A percentile compares a stretch with the other conserved stretches of the same genome.
These are phyloP conservation scores for Trichoderma orchidacearum DNA, from an alignment of 495 filamentous ascomycete species.

Conservation along the genomic window DNA sequence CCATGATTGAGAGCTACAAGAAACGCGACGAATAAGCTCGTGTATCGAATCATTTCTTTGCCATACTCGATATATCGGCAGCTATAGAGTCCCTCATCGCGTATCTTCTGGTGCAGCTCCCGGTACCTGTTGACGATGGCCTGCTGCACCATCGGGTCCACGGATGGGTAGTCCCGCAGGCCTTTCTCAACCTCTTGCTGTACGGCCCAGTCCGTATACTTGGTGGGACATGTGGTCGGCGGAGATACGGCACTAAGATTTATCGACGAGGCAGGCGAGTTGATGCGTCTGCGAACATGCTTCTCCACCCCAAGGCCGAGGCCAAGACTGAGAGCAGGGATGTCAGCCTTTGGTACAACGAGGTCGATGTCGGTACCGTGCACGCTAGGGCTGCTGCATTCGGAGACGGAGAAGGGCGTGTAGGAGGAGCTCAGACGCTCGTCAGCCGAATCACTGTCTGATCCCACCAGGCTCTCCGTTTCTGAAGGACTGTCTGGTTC, in stretches of 20 bases:
- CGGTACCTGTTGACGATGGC: conserved; percentile 28
- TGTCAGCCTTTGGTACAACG: conserved; percentile 4
- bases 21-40: conserved; percentile 20
- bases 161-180: conserved; percentile 22
- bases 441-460: conserved; percentile 19
- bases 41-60: conserved; percentile 29
- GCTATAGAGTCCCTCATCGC: conserved; percentile 24
- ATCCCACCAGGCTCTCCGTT: conserved; percentile 15
- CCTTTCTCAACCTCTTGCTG: conserved; percentile 23
- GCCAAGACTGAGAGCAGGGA: background rate
- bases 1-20: conserved; percentile 14
- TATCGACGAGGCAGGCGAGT: background rate
- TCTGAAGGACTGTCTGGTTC: conserved; percentile 12
- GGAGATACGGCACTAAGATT: conserved; percentile 7
- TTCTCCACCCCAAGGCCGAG: conserved; percentile 11
- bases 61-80: conserved; percentile 29
- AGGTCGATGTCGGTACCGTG: conserved; percentile 4
- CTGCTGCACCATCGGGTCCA: conserved; percentile 26
- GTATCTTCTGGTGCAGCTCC: conserved; percentile 23
- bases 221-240: conserved; percentile 9
- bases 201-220: conserved; percentile 16
- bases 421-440: conserved; percentile 42
- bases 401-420: conserved; percentile 7
- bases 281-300: conserved; percentile 10
- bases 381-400: background rate